These are phyloP conservation scores for Malus asiatica DNA, from an alignment of 306 rosid species.

Conservation along the genomic window DNA sequence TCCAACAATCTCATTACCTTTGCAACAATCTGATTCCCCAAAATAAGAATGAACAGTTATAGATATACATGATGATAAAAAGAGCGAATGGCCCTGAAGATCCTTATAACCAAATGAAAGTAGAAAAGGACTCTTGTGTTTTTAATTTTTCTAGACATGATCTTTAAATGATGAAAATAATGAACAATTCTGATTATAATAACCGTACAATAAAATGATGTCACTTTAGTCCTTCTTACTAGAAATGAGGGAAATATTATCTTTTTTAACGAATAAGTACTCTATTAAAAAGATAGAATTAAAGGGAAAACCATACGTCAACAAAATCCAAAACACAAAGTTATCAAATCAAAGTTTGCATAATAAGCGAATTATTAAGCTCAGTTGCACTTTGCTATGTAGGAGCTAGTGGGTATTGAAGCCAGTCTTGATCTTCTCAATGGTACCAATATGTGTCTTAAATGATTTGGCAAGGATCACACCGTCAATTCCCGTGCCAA, in stretches of 20 bases:
- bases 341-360: not conserved
- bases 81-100: no score
- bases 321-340: not conserved
- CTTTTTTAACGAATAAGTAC: not conserved
- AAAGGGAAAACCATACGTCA: not conserved
- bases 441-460: constrained; percentile 20
- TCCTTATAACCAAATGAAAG: not conserved
- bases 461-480: constrained; percentile 26
- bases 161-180: not conserved
- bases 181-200: not conserved
- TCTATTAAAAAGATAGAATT: not conserved
- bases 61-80: no score
- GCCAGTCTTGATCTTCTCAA: constrained; percentile 13
- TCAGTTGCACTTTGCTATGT: not conserved
- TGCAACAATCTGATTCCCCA: no score
- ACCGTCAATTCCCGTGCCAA: constrained; percentile 18
- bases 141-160: not conserved
- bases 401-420: not conserved
- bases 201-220: not conserved
- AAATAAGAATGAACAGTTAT: no score
- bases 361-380: not conserved
- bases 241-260: not conserved
- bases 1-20: no score
- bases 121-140: not conserved
- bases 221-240: not conserved